Percentiles rank a stretch among this genome's conserved stretches.
Conservation (phyloP, 768 basidiomycete species). For the Mycena capillaripes region DNA sequence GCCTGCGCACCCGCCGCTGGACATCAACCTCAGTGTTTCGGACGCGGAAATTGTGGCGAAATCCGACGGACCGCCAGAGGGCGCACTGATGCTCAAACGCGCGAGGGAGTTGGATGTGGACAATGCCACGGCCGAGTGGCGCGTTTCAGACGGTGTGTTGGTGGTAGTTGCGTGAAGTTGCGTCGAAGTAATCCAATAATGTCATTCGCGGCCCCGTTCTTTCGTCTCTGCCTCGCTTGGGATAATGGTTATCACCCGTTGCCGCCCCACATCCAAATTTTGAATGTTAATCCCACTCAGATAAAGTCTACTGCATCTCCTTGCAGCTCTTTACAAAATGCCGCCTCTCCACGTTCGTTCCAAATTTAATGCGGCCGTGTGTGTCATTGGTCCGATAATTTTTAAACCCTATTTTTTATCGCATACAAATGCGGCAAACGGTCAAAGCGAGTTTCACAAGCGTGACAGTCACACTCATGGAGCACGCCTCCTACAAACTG, state of each 20-base stretch:
- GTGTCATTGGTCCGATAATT: too few relatives aligned
- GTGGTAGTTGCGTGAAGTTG: conserved; percentile 55
- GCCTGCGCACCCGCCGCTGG: conserved; percentile 63
- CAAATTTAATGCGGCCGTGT: too few relatives aligned
- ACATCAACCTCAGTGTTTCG: conserved; percentile 68
- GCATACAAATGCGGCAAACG: too few relatives aligned
- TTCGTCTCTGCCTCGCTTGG: background rate
- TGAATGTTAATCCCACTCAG: too few relatives aligned
- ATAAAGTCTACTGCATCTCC: too few relatives aligned
- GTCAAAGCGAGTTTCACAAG: background rate
- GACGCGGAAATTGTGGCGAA: conserved; percentile 66
- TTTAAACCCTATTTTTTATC: too few relatives aligned
- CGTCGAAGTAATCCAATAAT: too few relatives aligned
- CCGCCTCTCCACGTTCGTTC: too few relatives aligned
- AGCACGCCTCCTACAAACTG: conserved; percentile 68
- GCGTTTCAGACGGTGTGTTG: conserved; percentile 64
- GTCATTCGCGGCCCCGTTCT: too few relatives aligned
- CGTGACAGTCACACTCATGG: conserved; percentile 51
- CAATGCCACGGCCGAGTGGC: conserved; percentile 77
- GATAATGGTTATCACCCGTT: background rate
- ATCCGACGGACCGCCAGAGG: conserved; percentile 29
- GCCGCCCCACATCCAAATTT: too few relatives aligned
- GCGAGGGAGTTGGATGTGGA: conserved; percentile 74
- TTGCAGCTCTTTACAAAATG: too few relatives aligned
- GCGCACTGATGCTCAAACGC: conserved; percentile 65